Evolutionary conservation across 352 stramenopile genomes (phyloP).

Genomic region (Detonula confervacea): DNA sequence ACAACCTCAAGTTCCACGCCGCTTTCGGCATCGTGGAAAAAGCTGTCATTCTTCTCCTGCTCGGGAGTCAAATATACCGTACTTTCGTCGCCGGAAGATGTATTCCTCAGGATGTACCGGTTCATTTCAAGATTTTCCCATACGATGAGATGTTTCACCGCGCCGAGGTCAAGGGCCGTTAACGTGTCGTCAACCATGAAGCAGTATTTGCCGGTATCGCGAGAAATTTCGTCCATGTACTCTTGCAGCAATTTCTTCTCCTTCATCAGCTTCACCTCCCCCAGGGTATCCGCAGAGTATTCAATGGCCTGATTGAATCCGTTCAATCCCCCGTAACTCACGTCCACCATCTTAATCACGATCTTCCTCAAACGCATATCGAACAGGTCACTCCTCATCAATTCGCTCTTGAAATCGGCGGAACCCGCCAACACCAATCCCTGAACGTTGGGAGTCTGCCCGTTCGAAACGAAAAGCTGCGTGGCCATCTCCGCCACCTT

Average conservation of each 20-base stretch:
- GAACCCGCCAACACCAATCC: slow-evolving; percentile 98
- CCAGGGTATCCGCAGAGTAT: slow-evolving; percentile 94
- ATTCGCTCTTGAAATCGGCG: slow-evolving; percentile 99
- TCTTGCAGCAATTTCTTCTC: slow-evolving; percentile 99
- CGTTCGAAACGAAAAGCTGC: slow-evolving; percentile 98
- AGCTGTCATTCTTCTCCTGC: slow-evolving; percentile 92
- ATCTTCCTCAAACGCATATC: slow-evolving; percentile 92
- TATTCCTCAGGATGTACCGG: slow-evolving; percentile 94
- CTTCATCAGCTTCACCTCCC: slow-evolving; percentile 99
- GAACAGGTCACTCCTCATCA: slow-evolving; percentile 96
- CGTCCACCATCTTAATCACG: slow-evolving; percentile 99
- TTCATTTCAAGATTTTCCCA: slow-evolving; percentile 98
- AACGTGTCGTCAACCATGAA: slow-evolving; percentile 99
- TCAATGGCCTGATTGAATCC: slow-evolving; percentile 99
- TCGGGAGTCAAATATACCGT: slow-evolving; percentile 88
- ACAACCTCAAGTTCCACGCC: slow-evolving; percentile 96
- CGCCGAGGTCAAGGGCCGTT: slow-evolving; percentile 96
- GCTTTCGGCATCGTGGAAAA: slow-evolving; percentile 95
- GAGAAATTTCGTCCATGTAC: slow-evolving; percentile 99
- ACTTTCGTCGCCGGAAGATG: slow-evolving; percentile 89
- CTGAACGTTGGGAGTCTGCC: slow-evolving; percentile 95
- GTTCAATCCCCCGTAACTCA: slow-evolving; percentile 99
- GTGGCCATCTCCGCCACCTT: slow-evolving; percentile 98
- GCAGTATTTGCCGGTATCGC: slow-evolving; percentile 99
- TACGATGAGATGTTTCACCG: slow-evolving; percentile 99